A percentile compares a stretch with the other conserved stretches of the same genome.
Evolutionary conservation across 805 yeast genomes (phyloP).

Genomic region (Suhomyces pyralidae): DNA sequence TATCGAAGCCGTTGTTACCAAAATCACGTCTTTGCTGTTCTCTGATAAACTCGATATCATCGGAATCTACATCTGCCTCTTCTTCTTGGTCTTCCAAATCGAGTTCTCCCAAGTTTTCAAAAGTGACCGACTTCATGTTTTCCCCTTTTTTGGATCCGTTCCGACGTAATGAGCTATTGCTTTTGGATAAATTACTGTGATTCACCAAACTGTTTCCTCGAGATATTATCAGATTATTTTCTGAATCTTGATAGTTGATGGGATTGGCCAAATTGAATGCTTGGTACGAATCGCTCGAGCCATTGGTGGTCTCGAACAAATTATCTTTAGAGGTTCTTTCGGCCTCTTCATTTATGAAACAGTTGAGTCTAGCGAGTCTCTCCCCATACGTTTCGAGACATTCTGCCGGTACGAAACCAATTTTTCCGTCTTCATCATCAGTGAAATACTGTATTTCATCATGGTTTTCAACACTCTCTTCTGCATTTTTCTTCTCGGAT

Average conservation of each 20-base stretch:
- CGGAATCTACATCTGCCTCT: slow-evolving; percentile 6
- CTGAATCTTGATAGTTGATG: slow-evolving; percentile 7
- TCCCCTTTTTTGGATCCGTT: slow-evolving; percentile 4
- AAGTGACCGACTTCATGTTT: slow-evolving; percentile 35
- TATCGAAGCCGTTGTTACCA: slow-evolving; percentile 17
- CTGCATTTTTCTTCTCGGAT: slow-evolving; percentile 11
- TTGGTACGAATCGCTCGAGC: neutral
- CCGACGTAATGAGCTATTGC: slow-evolving; percentile 6
- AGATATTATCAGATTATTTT: slow-evolving; percentile 1
- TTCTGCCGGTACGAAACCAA: slow-evolving; percentile 97
- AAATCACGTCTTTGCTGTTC: slow-evolving; percentile 15
- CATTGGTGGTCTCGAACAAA: slow-evolving; percentile 3
- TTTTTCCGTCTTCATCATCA: slow-evolving; percentile 56
- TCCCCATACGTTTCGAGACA: slow-evolving; percentile 89
- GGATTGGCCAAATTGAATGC: slow-evolving; percentile 5
- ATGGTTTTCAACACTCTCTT: slow-evolving; percentile 4
- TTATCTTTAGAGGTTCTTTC: slow-evolving; percentile 31
- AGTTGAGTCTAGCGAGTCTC: slow-evolving; percentile 84
- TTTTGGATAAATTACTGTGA: slow-evolving; percentile 1
- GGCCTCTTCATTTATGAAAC: slow-evolving; percentile 83
- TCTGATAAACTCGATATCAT: slow-evolving; percentile 17
- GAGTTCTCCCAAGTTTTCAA: slow-evolving; percentile 33
- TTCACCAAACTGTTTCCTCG: slow-evolving; percentile 1
- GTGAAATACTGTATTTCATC: slow-evolving; percentile 8
- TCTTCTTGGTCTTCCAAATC: slow-evolving; percentile 16